Base-by-base conservation (phyloP, 202 grass and related monocot genomes). In the Eragrostis tef region DNA sequence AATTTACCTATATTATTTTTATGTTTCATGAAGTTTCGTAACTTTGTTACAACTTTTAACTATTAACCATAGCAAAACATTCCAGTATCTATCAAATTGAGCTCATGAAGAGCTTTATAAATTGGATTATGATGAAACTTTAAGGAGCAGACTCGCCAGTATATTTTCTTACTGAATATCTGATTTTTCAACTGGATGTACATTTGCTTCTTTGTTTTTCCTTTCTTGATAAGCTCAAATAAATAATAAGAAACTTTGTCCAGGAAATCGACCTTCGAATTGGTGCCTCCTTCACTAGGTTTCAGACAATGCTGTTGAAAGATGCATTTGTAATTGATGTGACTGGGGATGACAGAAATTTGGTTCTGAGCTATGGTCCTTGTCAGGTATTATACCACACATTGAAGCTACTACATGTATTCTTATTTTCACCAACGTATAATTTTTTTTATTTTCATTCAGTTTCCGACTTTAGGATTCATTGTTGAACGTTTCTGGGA, bases 401-500 rank as follows among this genome's bases (percentile, higher is more conserved):
- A 67, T 51, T 17, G 39, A 79, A 82, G n/a, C 12, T 76, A 77
- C 22, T 69, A 2, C 67, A 80, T 70, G 20, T 27, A 17, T 79
- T 67, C 61, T 92, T 70, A 31, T 31, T 31, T 48, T 58, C 50
- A 60, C 85, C 48, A 51, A 71, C 25, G 25, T 73, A 19, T 80
- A 72, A 71, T 31, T 31, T 31, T 84, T 84, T 72, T 91, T 77
- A 61, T 62, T 82, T 79, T 21, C 43, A 46, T 70, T 64, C 73
- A 98, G 94, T 98, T 98, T 88, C 94, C 94, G 86, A 98, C 94
- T 52, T 87, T 98, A 74, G 94, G 94, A 47, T 98, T 98, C 87
- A 94, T 98, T 67, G 94, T 98, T 75, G 94, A 98, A 59, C 84
- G 90, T 67, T 94, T 88, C 88, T 98, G 94, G 94, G 94, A 94